phyloP scores from a whole-genome alignment of 805 yeast species.

The Candida khao-thaluensis region DNA sequence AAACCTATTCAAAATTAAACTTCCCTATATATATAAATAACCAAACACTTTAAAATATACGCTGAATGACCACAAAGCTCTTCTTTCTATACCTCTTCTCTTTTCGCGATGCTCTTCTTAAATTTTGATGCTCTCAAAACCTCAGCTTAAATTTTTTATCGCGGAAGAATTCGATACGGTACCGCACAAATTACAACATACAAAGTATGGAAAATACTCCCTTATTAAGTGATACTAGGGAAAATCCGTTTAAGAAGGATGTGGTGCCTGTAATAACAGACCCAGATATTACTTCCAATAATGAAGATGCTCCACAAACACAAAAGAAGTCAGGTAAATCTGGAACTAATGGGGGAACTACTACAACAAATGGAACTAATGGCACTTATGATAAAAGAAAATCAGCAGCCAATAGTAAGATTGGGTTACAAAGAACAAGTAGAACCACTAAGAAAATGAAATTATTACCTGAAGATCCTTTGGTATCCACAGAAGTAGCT shows the following conservation, averaged over 20 bases:
- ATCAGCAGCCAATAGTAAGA: conserved; percentile 27
- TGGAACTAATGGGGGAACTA: not conserved
- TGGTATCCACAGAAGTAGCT: conserved; percentile 12
- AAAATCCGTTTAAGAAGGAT: conserved; percentile 15
- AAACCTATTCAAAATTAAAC: no score
- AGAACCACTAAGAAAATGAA: conserved; percentile 73
- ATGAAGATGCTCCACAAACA: not conserved
- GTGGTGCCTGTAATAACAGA: not conserved
- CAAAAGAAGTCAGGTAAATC: not conserved
- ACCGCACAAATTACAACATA: no score
- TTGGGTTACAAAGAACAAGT: conserved; percentile 73
- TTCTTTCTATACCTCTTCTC: conserved; percentile 5
- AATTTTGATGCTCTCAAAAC: no score
- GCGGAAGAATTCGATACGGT: no score
- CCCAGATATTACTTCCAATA: not conserved
- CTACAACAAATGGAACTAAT: conserved; percentile 2
- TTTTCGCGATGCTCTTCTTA: conserved; percentile 3
- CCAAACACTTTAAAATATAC: no score
- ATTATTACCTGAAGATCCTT: conserved; percentile 53
- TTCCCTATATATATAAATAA: no score
- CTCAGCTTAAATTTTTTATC: not conserved
- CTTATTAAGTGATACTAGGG: conserved; percentile 10
- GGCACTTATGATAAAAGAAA: conserved; percentile 2
- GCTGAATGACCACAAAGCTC: no score
- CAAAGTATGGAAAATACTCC: conserved; percentile 8